A percentile compares a stretch with the other conserved stretches of the same genome.
phyloP scores from a whole-genome alignment of 2,329 filamentous ascomycete species.

The Drechslerella stenobrocha region DNA sequence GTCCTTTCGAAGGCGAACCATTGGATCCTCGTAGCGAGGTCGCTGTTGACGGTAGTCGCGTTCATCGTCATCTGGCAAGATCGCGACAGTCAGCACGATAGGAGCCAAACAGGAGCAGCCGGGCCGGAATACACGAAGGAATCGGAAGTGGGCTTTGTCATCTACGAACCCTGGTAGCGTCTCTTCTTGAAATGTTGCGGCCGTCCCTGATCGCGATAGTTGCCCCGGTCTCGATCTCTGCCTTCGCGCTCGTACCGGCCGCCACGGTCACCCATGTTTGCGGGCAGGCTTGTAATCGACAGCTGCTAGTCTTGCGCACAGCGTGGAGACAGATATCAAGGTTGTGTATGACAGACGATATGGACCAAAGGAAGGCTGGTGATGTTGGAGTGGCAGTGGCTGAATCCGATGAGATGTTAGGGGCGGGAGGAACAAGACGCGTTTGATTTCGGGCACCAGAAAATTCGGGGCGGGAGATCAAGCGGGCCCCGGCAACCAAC shows the following conservation, averaged over 20 bases:
- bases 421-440: slow-evolving; percentile 26
- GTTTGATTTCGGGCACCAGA: slow-evolving; percentile 36
- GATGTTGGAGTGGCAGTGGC: slow-evolving; percentile 13
- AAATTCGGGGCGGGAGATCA: slow-evolving; percentile 47
- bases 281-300: not conserved
- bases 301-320: not conserved
- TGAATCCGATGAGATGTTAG: slow-evolving; percentile 6
- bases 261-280: slow-evolving; percentile 44
- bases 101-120: slow-evolving; percentile 5
- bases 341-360: slow-evolving; percentile 8
- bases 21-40: slow-evolving; percentile 71
- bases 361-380: not conserved
- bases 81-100: slow-evolving; percentile 12
- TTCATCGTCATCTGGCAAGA: slow-evolving; percentile 65
- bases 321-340: not conserved
- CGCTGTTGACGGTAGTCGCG: slow-evolving; percentile 61
- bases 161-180: slow-evolving; percentile 44
- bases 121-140: slow-evolving; percentile 7
- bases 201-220: slow-evolving; percentile 37
- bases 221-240: slow-evolving; percentile 38
- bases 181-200: slow-evolving; percentile 46
- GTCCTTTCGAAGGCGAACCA: slow-evolving; percentile 74
- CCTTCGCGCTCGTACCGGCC: slow-evolving; percentile 43
- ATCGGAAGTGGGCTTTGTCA: slow-evolving; percentile 5
- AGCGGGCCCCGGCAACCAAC: slow-evolving; percentile 6